phyloP scores from a whole-genome alignment of 2,329 filamentous ascomycete species.

The Fonsecaea pedrosoi region DNA sequence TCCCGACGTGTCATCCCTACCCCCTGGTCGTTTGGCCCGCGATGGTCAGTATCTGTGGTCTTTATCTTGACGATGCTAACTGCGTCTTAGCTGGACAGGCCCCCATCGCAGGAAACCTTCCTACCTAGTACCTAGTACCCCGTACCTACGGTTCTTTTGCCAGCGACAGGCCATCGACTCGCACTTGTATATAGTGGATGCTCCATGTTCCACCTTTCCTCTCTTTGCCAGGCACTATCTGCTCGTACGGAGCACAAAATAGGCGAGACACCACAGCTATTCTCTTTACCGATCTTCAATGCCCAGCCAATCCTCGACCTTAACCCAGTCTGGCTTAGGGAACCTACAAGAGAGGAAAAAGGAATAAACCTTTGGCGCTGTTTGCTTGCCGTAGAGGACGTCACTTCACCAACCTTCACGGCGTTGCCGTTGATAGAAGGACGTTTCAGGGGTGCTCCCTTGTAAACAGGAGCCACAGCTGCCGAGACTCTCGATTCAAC shows the following conservation, averaged over 20 bases:
- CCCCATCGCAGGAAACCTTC: background rate
- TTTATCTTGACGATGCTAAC: constrained; percentile 3
- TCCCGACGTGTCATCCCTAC: background rate
- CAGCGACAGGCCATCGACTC: background rate
- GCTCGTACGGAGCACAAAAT: background rate
- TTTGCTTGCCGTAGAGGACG: background rate
- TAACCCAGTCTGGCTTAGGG: constrained; percentile 5
- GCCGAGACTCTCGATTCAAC: background rate
- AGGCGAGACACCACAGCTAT: constrained; percentile 19
- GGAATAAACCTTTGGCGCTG: constrained; percentile 17
- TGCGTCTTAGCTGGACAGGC: background rate
- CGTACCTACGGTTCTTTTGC: constrained; percentile 8
- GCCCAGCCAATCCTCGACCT: constrained; percentile 1
- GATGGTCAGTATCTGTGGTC: constrained; percentile 1
- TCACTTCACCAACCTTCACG: background rate
- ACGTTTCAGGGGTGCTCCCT: constrained; percentile 12
- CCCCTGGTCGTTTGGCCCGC: constrained; percentile 4
- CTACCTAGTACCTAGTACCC: background rate
- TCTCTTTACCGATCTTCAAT: constrained; percentile 16
- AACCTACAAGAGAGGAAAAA: constrained; percentile 18
- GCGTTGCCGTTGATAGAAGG: constrained; percentile 10
- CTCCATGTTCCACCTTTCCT: background rate
- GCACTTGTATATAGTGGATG: constrained; percentile 1
- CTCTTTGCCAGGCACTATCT: background rate
- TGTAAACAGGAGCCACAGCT: constrained; percentile 9